Conservation (phyloP, 78 protist species). For the Cavenderia fasciculata region DNA sequence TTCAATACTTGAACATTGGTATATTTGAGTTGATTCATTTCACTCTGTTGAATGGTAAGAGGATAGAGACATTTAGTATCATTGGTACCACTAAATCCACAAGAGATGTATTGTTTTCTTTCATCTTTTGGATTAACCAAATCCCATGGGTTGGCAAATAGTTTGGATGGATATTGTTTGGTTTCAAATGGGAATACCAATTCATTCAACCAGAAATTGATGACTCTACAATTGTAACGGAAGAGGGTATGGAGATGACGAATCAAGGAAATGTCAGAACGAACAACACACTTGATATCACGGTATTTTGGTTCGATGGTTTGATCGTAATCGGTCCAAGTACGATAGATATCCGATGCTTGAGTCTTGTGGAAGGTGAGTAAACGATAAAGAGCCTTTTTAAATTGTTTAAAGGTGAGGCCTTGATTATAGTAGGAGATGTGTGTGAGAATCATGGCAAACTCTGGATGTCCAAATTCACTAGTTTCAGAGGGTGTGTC, state of each 20-base stretch:
- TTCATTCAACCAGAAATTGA: slow-evolving; percentile 1
- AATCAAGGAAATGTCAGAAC: neutral
- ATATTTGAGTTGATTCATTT: neutral
- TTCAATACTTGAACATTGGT: slow-evolving; percentile 1
- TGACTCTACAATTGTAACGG: neutral
- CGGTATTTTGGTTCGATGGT: neutral
- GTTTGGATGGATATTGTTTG: neutral
- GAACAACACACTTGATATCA: neutral
- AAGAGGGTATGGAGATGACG: neutral
- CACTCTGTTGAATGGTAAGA: slow-evolving; percentile 7
- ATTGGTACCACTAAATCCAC: slow-evolving; percentile 18
- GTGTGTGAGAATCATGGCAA: slow-evolving; percentile 67
- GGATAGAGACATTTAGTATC: neutral
- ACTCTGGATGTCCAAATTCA: slow-evolving; percentile 88
- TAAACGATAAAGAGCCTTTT: neutral
- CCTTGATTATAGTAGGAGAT: slow-evolving; percentile 76
- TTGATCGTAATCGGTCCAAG: neutral
- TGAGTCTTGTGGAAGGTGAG: neutral
- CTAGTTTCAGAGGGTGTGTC: slow-evolving; percentile 59
- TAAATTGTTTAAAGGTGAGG: neutral
- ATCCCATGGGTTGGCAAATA: slow-evolving; percentile 21
- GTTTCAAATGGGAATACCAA: slow-evolving; percentile 27
- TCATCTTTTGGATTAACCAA: neutral
- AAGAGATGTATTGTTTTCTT: neutral
- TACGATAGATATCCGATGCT: neutral